Evolutionary conservation across 495 filamentous ascomycete genomes (phyloP), one percentile per base, ranked within the genome.

Genomic region (Penicillium odoratum): DNA sequence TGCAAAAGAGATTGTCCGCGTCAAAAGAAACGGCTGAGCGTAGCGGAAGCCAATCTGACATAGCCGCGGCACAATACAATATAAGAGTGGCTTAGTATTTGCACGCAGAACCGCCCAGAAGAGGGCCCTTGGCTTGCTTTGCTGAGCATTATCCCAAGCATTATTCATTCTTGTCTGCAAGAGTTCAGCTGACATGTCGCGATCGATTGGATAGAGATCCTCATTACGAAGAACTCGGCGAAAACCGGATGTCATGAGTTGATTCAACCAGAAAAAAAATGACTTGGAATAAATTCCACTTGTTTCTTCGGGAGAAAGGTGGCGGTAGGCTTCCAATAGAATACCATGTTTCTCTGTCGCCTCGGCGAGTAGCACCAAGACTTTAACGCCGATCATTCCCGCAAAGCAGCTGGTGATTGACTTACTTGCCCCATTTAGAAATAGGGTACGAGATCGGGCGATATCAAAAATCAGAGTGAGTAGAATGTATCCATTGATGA

Each of bases 211-310:
- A 25, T 54, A 54, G 6, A 54, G 21, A 33, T 54, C 51, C 9
- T 54, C 11, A 46, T 45, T 54, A 5, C n/a, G 36, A 16, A 54
- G 36, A 46, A 54, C 38, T 0, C 51, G 18, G 7, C 28, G 18
- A 13, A 54, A 54, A 1, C 51, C 51, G 10, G 51, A 54, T 6
- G 51, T 54, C 51, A 54, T 54, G 40, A 54, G 51, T 16, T 54
- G 36, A 31, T 54, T 54, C 11, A 54, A 15, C 51, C 51, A 54
- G 26, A 54, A 54, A 26, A 54, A 54, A 26, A 54, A 42, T 5
- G 51, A 54, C 16, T 16, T 40, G 21, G 16, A 28, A 25, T 54
- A 54, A 2, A 54, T 54, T 0, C 51, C 51, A 28, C 51, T 54
- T 10, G 51, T 54, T 45, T 54, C 51, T 25, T 54, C 51, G 3